Evolutionary conservation across 768 basidiomycete genomes (phyloP), one percentile per base, ranked within the genome.

Genomic region (Peribolospora baueri): DNA sequence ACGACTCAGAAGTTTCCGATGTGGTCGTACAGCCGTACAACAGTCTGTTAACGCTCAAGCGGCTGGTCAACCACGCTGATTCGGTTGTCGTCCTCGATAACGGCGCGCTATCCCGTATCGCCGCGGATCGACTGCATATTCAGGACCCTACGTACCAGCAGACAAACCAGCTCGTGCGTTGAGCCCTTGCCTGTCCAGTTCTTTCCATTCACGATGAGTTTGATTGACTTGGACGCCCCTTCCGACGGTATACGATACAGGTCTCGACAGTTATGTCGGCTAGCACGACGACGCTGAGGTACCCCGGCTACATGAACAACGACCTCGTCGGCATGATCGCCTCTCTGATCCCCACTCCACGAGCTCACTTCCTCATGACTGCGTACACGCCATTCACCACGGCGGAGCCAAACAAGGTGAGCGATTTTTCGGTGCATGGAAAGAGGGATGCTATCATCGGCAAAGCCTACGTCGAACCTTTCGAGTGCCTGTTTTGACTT

Each of bases 21-120:
- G 90, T 98, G 55, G 90, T 98, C 53, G 93, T 98, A 5, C 93
- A 97, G 64, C 93, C 93, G 4, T 98, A 98, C 69, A 98, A 98
- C 67, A 86, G 86, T 1, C 68, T 98, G 51, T 73, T 97, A 13
- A 86, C 93, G 3, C 74, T 95, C 52, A 93, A 93, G 66, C 77
- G 93, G 8, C 72, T 98, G 42, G 84, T 86, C 5, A 88, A 97
- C 65, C 86, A 93, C 62, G 93, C 93, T 0, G 93, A 98, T 66
- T 84, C 84, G 5, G 91, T 97, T 46, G 86, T 98, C 41, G 93
- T 98, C 3, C 75, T 98, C 48, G 93, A 98, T 62, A 97, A 98
- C 63, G 83, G 87, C 36, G 93, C 93, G 40, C 70, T 98, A 46
- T 75, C 85, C 14, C 77, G 88, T 53, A 90, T 98, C 63, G 84